Conservation (phyloP, 352 stramenopile species). For the Globisporangium megalacanthum region DNA sequence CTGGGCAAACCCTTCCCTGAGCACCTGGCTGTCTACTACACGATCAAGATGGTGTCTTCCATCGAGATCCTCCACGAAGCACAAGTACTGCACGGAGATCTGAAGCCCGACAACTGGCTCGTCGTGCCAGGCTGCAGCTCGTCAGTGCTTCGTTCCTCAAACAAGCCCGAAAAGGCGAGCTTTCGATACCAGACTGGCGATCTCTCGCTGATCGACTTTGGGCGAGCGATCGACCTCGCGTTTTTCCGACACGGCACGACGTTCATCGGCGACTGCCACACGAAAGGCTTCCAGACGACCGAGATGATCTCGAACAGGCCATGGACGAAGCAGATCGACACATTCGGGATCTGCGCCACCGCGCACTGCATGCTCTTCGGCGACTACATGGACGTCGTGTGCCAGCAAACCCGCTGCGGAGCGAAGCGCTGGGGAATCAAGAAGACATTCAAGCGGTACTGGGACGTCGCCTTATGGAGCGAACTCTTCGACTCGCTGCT, state of each 20-base stretch:
- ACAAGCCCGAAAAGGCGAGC: slow-evolving; percentile 12
- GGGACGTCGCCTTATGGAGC: slow-evolving; percentile 69
- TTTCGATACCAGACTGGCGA: slow-evolving; percentile 29
- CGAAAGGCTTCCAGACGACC: slow-evolving; percentile 79
- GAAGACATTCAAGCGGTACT: slow-evolving; percentile 75
- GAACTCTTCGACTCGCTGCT: slow-evolving; percentile 62
- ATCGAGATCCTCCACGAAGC: slow-evolving; percentile 59
- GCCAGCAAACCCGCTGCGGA: slow-evolving; percentile 20
- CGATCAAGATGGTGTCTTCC: slow-evolving; percentile 73
- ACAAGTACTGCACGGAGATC: slow-evolving; percentile 73
- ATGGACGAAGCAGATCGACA: slow-evolving; percentile 84
- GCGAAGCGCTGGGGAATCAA: slow-evolving; percentile 34
- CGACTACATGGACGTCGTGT: slow-evolving; percentile 75
- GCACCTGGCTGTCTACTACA: slow-evolving; percentile 64
- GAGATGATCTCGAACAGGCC: slow-evolving; percentile 74
- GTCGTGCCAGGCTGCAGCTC: slow-evolving; percentile 27
- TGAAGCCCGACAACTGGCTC: slow-evolving; percentile 88
- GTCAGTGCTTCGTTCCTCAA: slow-evolving; percentile 5
- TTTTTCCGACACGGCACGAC: slow-evolving; percentile 46
- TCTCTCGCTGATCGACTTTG: slow-evolving; percentile 81
- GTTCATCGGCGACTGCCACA: slow-evolving; percentile 76
- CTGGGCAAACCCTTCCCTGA: slow-evolving; percentile 56
- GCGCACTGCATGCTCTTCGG: slow-evolving; percentile 82
- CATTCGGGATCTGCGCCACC: slow-evolving; percentile 73
- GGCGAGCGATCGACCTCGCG: slow-evolving; percentile 68